These are phyloP conservation scores for Erucastrum elatum DNA, from an alignment of 345 rosid species.

Conservation along the genomic window DNA sequence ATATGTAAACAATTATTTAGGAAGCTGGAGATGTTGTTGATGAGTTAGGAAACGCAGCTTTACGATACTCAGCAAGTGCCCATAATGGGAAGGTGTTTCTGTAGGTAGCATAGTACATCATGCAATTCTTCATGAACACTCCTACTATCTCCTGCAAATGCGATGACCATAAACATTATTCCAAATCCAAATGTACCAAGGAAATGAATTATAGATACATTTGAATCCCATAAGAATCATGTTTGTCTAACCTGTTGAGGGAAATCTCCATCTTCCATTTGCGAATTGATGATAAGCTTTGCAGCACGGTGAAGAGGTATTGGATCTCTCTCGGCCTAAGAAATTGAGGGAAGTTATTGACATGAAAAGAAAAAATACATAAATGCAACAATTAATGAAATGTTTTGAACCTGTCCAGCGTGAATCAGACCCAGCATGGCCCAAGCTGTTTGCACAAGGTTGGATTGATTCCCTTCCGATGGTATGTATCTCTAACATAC, in stretches of 20 bases:
- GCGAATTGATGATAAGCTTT: conserved; percentile 69
- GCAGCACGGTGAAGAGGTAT: conserved; percentile 66
- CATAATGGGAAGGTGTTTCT: conserved; percentile 65
- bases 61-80: conserved; percentile 63
- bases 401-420: conserved; percentile 44
- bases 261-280: conserved; percentile 60
- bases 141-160: conserved; percentile 58
- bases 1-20: not conserved
- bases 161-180: not conserved
- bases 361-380: not conserved
- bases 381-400: not conserved
- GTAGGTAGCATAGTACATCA: conserved; percentile 68
- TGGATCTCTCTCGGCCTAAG: conserved; percentile 52
- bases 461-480: conserved; percentile 46
- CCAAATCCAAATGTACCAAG: not conserved
- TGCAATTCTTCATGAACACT: conserved; percentile 61
- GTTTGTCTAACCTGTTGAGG: conserved; percentile 57
- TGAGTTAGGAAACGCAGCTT: not conserved
- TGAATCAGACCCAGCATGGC: conserved; percentile 62
- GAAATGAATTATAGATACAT: too few relatives aligned
- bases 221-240: not conserved
- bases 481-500: conserved; percentile 48
- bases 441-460: conserved; percentile 62
- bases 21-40: not conserved
- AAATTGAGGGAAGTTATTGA: not conserved